Percentiles rank a stretch among this genome's conserved stretches.
Evolutionary conservation across 1,284 basidiomycete genomes (phyloP).

Genomic region (Taiwanofungus camphoratus): DNA sequence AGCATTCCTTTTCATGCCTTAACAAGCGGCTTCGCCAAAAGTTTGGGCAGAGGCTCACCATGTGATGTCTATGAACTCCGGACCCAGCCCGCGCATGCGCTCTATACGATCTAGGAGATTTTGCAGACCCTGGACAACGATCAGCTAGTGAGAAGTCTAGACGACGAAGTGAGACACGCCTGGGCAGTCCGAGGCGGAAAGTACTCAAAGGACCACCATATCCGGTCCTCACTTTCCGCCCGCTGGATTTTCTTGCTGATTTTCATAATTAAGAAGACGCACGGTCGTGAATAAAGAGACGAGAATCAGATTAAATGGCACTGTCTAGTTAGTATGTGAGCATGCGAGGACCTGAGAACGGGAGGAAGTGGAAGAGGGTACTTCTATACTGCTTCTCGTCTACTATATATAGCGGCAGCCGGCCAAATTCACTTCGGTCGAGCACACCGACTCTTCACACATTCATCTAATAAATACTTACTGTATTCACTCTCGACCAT

Average conservation of each 20-base stretch:
- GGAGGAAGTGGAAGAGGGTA: neutral
- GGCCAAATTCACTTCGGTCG: neutral
- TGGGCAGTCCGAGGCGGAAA: slow-evolving; percentile 95
- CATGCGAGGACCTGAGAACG: slow-evolving; percentile 4
- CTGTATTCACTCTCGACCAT: too few relatives aligned
- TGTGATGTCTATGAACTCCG: slow-evolving; percentile 98
- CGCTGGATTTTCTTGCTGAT: slow-evolving; percentile 87
- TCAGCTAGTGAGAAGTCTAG: slow-evolving; percentile 3
- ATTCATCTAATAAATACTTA: too few relatives aligned
- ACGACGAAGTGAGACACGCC: slow-evolving; percentile 37
- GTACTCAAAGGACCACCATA: slow-evolving; percentile 97
- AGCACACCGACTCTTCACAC: neutral
- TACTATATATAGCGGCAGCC: neutral
- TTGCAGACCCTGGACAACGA: slow-evolving; percentile 69
- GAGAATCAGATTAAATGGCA: slow-evolving; percentile 12
- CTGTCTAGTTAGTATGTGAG: slow-evolving; percentile 5
- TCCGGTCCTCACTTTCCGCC: slow-evolving; percentile 73
- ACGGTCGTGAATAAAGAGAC: slow-evolving; percentile 15
- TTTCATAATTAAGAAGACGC: slow-evolving; percentile 57
- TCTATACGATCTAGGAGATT: slow-evolving; percentile 96
- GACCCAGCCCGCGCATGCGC: slow-evolving; percentile 92
- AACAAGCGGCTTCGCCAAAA: slow-evolving; percentile 8
- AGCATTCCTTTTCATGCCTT: slow-evolving; percentile 67
- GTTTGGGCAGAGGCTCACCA: slow-evolving; percentile 48
- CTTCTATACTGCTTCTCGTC: neutral